These are phyloP conservation scores for Candida montana DNA, from an alignment of 805 yeast species.

Conservation along the genomic window DNA sequence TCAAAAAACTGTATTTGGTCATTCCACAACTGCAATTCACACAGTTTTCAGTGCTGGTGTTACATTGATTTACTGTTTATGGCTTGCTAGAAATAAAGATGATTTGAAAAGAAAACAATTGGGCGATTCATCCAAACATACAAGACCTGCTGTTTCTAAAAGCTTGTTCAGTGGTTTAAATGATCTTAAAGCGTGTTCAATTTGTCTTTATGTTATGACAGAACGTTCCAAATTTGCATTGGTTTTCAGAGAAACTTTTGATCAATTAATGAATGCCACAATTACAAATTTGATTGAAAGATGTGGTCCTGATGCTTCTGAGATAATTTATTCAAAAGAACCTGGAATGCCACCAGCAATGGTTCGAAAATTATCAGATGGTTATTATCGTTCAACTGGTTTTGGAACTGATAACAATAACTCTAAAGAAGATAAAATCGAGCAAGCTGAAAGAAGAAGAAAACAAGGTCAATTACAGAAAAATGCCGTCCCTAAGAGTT, in stretches of 20 bases:
- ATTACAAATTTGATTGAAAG: conserved; percentile 55
- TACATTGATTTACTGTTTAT: conserved; percentile 58
- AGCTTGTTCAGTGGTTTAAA: conserved; percentile 51
- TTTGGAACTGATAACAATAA: conserved; percentile 19
- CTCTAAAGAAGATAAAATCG: conserved; percentile 35
- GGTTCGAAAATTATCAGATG: conserved; percentile 35
- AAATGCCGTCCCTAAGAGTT: conserved; percentile 48
- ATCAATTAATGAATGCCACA: conserved; percentile 59
- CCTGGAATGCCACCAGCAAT: conserved; percentile 60
- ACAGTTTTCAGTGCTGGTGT: conserved; percentile 67
- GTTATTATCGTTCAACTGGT: conserved; percentile 19
- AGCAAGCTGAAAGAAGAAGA: conserved; percentile 44
- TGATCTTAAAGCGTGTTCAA: conserved; percentile 60
- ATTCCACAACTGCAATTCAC: conserved; percentile 61
- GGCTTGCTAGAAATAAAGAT: conserved; percentile 59
- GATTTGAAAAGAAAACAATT: conserved; percentile 48
- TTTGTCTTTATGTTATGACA: conserved; percentile 59
- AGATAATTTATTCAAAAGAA: conserved; percentile 39
- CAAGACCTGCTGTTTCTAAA: conserved; percentile 53
- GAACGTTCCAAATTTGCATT: conserved; percentile 60
- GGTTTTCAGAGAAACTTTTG: conserved; percentile 62
- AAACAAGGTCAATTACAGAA: conserved; percentile 47
- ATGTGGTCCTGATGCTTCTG: conserved; percentile 60
- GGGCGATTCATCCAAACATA: conserved; percentile 56
- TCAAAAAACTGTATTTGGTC: conserved; percentile 56